Evolutionary conservation across 805 yeast species (phyloP).

Genomic region (Metschnikowia shivogae): DNA sequence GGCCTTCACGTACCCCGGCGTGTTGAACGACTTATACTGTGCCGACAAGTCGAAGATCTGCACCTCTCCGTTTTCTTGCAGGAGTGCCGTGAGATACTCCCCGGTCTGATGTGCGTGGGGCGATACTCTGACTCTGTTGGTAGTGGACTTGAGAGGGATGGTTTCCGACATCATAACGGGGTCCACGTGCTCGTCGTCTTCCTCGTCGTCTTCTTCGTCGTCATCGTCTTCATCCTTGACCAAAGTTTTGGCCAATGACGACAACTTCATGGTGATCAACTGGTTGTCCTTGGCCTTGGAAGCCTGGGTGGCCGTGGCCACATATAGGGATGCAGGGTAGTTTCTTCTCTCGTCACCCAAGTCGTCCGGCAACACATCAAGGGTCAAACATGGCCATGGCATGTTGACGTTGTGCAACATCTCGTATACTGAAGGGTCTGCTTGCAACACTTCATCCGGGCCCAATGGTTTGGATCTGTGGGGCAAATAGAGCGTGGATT

Average conservation of each 20-base stretch:
- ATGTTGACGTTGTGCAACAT: conserved; percentile 92
- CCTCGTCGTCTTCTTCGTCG: conserved; percentile 69
- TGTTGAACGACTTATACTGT: conserved; percentile 77
- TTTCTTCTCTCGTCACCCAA: conserved; percentile 84
- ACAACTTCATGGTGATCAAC: conserved; percentile 74
- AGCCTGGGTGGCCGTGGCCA: conserved; percentile 95
- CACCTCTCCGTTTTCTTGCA: conserved; percentile 89
- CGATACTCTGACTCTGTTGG: conserved; percentile 82
- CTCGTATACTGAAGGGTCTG: conserved; percentile 93
- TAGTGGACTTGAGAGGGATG: conserved; percentile 74
- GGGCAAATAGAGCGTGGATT: conserved; percentile 69
- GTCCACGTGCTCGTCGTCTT: conserved; percentile 61
- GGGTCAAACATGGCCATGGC: conserved; percentile 96
- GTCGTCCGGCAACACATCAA: conserved; percentile 83
- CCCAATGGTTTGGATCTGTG: conserved; percentile 87
- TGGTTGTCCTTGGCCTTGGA: conserved; percentile 83
- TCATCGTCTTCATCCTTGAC: conserved; percentile 80
- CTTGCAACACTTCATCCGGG: conserved; percentile 92
- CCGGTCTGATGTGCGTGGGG: conserved; percentile 73
- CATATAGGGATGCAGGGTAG: conserved; percentile 81
- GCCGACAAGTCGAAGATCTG: conserved; percentile 75
- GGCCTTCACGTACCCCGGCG: conserved; percentile 81
- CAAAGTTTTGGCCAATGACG: conserved; percentile 78
- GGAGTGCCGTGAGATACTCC: conserved; percentile 81
- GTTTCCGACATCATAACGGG: conserved; percentile 85